phyloP scores from a whole-genome alignment of 208 protist species.

The Leishmania mexicana region DNA sequence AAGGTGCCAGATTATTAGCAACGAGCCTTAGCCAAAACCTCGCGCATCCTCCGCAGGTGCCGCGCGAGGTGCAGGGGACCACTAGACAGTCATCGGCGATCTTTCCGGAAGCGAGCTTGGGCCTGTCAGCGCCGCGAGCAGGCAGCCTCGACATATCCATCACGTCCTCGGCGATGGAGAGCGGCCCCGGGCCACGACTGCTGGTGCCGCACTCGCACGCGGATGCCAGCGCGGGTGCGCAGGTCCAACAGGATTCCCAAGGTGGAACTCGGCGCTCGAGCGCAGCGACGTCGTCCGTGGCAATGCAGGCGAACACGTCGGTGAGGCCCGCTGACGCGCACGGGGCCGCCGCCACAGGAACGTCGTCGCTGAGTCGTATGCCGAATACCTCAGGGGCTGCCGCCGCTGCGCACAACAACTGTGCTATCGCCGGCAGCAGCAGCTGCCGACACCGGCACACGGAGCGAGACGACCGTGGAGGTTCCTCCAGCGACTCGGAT shows the following conservation, averaged over 20 bases:
- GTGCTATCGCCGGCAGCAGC: background rate
- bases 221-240: background rate
- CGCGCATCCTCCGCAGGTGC: background rate
- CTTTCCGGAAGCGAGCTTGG: background rate
- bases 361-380: conserved; percentile 8
- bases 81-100: background rate
- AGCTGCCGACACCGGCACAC: background rate
- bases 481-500: background rate
- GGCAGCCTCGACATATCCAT: conserved; percentile 16
- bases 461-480: background rate
- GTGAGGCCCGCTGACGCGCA: background rate
- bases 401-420: background rate
- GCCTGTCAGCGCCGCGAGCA: conserved; percentile 18
- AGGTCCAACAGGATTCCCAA: background rate
- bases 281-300: too few species aligned
- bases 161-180: conserved; percentile 4
- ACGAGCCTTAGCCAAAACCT: background rate
- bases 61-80: background rate
- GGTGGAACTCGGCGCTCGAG: background rate
- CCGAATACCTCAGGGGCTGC: background rate
- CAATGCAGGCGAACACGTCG: background rate
- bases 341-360: background rate
- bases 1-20: background rate
- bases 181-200: background rate
- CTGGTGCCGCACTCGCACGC: background rate